Percentiles rank a stretch among this genome's conserved stretches.
These are phyloP conservation scores for Backusella mclennaniae DNA, from an alignment of 192 early-diverging fungal genomes.

Conservation along the genomic window DNA sequence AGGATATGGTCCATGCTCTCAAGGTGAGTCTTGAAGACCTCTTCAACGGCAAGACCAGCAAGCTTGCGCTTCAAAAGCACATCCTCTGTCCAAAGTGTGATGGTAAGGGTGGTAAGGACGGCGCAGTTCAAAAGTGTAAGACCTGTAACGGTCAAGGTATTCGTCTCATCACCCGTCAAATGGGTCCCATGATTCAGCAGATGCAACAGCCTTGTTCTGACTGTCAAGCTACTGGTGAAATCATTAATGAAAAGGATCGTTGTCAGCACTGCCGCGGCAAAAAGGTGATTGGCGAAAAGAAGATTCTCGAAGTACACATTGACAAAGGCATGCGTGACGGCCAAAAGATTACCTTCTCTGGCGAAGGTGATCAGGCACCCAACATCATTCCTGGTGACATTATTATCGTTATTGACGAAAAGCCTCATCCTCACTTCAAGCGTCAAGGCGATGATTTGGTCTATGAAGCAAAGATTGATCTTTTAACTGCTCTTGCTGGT, in stretches of 20 bases:
- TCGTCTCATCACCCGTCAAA: slow-evolving; percentile 86
- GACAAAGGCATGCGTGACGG: slow-evolving; percentile 98
- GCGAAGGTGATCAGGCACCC: slow-evolving; percentile 98
- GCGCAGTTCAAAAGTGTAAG: slow-evolving; percentile 79
- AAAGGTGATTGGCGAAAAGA: slow-evolving; percentile 86
- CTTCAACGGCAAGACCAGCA: slow-evolving; percentile 88
- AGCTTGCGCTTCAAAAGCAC: slow-evolving; percentile 94
- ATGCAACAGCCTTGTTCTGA: slow-evolving; percentile 95
- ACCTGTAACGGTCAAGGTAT: slow-evolving; percentile 91
- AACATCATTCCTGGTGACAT: slow-evolving; percentile 95
- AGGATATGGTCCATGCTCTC: slow-evolving; percentile 90
- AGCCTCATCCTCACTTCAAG: slow-evolving; percentile 88
- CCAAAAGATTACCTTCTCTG: slow-evolving; percentile 91
- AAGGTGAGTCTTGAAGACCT: slow-evolving; percentile 88
- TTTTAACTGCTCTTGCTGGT: slow-evolving; percentile 94
- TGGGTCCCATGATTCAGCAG: slow-evolving; percentile 99
- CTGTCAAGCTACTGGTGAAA: slow-evolving; percentile 90
- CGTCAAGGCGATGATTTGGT: slow-evolving; percentile 92
- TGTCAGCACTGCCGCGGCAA: slow-evolving; percentile 92
- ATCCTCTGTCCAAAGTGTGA: slow-evolving; percentile 93
- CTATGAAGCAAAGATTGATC: slow-evolving; percentile 91
- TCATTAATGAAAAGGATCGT: slow-evolving; percentile 87
- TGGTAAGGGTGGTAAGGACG: slow-evolving; percentile 96
- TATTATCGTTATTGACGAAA: slow-evolving; percentile 95
- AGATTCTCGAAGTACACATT: slow-evolving; percentile 96